These are phyloP conservation scores for Candida oleophila DNA, from an alignment of 805 yeast species.

Conservation along the genomic window DNA sequence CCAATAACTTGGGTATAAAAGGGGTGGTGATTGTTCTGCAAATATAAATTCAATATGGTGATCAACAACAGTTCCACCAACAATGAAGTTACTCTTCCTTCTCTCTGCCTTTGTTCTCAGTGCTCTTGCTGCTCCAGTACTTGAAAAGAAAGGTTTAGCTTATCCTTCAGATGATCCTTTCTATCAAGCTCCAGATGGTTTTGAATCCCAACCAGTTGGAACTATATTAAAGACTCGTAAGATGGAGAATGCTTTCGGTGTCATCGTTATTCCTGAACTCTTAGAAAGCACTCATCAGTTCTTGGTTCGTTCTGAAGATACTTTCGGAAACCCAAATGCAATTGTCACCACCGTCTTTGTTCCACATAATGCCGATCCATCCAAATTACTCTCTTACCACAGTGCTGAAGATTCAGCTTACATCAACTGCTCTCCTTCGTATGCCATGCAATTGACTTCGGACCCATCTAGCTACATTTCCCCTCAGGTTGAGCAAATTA, in stretches of 20 bases:
- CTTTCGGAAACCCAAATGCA: constrained; percentile 18
- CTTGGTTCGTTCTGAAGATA: constrained; percentile 16
- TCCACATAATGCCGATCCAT: constrained; percentile 23
- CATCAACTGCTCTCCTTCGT: constrained; percentile 21
- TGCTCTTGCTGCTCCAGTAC: constrained; percentile 41
- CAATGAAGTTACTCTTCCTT: background rate
- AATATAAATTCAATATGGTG: background rate
- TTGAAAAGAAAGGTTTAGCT: constrained; percentile 52
- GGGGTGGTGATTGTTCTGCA: background rate
- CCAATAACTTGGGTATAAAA: background rate
- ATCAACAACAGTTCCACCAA: background rate
- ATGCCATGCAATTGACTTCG: constrained; percentile 13
- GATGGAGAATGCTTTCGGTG: constrained; percentile 9
- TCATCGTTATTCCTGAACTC: constrained; percentile 8
- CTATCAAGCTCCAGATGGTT: constrained; percentile 3
- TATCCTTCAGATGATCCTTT: constrained; percentile 5
- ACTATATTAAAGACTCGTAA: constrained; percentile 8
- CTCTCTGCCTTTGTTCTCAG: background rate
- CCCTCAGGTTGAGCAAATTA: constrained; percentile 10
- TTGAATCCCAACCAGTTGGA: constrained; percentile 4
- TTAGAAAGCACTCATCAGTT: constrained; percentile 16
- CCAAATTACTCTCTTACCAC: constrained; percentile 19
- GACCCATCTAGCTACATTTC: background rate
- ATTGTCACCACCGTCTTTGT: constrained; percentile 21
- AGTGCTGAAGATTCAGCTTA: constrained; percentile 20